Conservation (phyloP, 306 rosid genomes). For the Malus orientalis region DNA sequence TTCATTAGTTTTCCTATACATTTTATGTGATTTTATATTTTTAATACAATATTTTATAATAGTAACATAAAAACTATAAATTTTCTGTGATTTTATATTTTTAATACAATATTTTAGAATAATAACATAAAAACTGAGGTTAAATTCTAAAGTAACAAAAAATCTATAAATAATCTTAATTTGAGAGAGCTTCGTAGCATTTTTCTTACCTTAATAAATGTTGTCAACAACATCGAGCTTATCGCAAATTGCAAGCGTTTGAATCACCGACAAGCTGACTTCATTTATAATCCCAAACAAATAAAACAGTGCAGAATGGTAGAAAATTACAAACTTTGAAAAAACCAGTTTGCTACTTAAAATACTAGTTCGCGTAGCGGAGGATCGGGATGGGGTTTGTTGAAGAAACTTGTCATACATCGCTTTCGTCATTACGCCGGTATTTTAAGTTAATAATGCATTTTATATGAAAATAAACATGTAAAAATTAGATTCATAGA, state of each 20-base stretch:
- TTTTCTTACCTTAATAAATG: background rate
- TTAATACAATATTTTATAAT: no score
- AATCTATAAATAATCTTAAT: no score
- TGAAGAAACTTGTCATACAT: no score
- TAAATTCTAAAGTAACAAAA: no score
- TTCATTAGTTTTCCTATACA: no score
- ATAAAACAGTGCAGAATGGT: background rate
- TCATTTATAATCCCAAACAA: background rate
- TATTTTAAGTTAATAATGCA: background rate
- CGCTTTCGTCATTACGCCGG: accelerated
- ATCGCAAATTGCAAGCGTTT: conserved; percentile 5
- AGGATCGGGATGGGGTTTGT: conserved; percentile 14
- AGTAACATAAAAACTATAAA: no score
- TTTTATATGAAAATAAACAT: no score
- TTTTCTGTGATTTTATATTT: no score
- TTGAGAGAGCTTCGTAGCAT: no score
- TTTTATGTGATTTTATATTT: no score
- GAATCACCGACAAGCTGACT: conserved; percentile 41
- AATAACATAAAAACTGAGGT: no score
- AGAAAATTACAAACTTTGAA: background rate
- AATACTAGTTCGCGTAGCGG: conserved; percentile 8
- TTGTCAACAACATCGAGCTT: conserved; percentile 29
- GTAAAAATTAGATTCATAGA: accelerated
- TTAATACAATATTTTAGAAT: no score
- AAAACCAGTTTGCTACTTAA: conserved; percentile 22